These are phyloP conservation scores for Alternaria viburni DNA, from an alignment of 2,329 filamentous ascomycete genomes.

Conservation along the genomic window DNA sequence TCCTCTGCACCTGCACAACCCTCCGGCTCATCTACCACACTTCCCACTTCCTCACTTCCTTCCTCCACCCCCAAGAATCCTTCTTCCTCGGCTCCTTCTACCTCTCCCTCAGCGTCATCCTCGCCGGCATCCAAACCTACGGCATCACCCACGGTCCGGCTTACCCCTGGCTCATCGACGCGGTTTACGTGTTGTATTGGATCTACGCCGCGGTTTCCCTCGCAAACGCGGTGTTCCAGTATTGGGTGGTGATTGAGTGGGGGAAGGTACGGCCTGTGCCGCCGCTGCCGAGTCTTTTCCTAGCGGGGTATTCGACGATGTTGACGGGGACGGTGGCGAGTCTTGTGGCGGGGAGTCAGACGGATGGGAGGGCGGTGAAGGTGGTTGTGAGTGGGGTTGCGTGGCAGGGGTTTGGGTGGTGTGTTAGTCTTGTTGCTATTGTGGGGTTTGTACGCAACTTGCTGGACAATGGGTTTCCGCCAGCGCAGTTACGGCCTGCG, in stretches of 20 bases:
- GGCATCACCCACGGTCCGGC: conserved; percentile 37
- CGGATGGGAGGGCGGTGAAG: conserved; percentile 59
- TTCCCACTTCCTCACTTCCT: conserved; percentile 48
- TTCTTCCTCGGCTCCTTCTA: conserved; percentile 55
- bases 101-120: conserved; percentile 45
- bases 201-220: conserved; percentile 48
- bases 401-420: conserved; percentile 72
- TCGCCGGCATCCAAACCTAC: conserved; percentile 46
- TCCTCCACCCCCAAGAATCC: conserved; percentile 56
- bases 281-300: conserved; percentile 74
- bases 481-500: conserved; percentile 65
- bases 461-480: conserved; percentile 67
- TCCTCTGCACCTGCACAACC: conserved; percentile 28
- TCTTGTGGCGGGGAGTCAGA: conserved; percentile 66
- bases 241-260: conserved; percentile 65
- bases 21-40: conserved; percentile 50
- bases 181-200: conserved; percentile 49
- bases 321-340: conserved; percentile 72
- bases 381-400: conserved; percentile 70
- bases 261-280: conserved; percentile 61
- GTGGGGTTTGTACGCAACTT: conserved; percentile 70
- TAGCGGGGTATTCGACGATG: conserved; percentile 73
- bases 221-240: conserved; percentile 51
- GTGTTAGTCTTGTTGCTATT: conserved; percentile 71
- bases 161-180: conserved; percentile 44